Conservation (phyloP, 2,329 filamentous ascomycete genomes). For the Hansfordia pulvinata region DNA sequence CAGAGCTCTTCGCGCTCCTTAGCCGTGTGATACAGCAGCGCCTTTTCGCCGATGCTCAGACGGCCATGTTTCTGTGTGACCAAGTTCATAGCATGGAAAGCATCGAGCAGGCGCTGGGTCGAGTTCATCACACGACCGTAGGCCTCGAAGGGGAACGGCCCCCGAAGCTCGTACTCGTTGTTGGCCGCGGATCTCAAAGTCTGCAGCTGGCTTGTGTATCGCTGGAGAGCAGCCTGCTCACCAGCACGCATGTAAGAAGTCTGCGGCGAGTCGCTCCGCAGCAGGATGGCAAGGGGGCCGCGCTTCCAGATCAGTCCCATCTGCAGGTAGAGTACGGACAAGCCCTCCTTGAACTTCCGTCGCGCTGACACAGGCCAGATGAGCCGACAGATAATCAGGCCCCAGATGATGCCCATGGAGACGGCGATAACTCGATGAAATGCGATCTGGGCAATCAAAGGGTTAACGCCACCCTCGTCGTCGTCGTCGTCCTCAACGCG, state of each 20-base stretch:
- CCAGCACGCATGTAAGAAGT: conserved; percentile 70
- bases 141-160: conserved; percentile 67
- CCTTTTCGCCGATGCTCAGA: conserved; percentile 67
- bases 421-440: conserved; percentile 81
- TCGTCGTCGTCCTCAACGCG: conserved; percentile 71
- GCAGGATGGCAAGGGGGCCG: conserved; percentile 67
- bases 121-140: conserved; percentile 65
- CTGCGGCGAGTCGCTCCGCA: conserved; percentile 40
- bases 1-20: conserved; percentile 71
- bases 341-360: conserved; percentile 74
- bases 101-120: conserved; percentile 76
- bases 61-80: conserved; percentile 70
- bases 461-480: conserved; percentile 74
- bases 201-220: conserved; percentile 64
- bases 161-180: conserved; percentile 80
- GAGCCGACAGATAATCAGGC: conserved; percentile 73
- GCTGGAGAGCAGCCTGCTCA: conserved; percentile 77
- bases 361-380: conserved; percentile 92
- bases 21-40: conserved; percentile 65
- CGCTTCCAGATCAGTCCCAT: conserved; percentile 96
- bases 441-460: conserved; percentile 77
- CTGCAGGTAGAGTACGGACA: conserved; percentile 83
- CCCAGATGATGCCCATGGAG: conserved; percentile 79
- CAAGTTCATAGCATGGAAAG: conserved; percentile 93
- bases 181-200: conserved; percentile 57